Evolutionary conservation across 495 filamentous ascomycete genomes (phyloP).

Genomic region (Glonium stellatum): DNA sequence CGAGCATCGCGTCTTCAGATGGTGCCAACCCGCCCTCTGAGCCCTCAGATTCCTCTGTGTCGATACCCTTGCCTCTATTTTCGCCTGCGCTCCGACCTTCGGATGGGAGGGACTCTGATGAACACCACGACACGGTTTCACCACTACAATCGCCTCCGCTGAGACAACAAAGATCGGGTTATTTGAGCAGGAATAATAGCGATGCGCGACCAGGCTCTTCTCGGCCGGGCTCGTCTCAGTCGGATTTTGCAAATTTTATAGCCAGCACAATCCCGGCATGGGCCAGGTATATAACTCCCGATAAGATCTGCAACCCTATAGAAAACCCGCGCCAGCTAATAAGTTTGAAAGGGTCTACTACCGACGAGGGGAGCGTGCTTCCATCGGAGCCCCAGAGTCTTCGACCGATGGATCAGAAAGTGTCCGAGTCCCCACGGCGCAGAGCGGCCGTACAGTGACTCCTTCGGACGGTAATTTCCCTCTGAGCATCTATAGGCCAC

Average conservation of each 20-base stretch:
- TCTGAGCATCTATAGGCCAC: conserved; percentile 36
- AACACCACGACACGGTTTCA: conserved; percentile 34
- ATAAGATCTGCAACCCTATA: too few relatives aligned
- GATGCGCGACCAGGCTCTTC: conserved; percentile 36
- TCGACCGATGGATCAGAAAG: conserved; percentile 18
- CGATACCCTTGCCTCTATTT: conserved; percentile 24
- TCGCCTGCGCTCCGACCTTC: conserved; percentile 22
- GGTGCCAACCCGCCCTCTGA: conserved; percentile 9
- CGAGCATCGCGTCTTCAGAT: conserved; percentile 24
- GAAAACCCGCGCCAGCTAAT: conserved; percentile 34
- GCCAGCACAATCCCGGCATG: conserved; percentile 54
- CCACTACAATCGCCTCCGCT: conserved; percentile 35
- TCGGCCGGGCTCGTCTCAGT: conserved; percentile 32
- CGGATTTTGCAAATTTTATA: conserved; percentile 46
- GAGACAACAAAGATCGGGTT: conserved; percentile 32
- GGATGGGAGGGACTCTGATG: conserved; percentile 29
- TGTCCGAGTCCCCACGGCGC: conserved; percentile 21
- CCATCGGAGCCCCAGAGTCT: conserved; percentile 23
- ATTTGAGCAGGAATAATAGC: conserved; percentile 25
- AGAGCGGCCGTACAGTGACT: conserved; percentile 27
- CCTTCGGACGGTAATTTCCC: conserved; percentile 34
- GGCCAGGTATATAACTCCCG: conserved; percentile 44
- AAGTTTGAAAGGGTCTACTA: conserved; percentile 23
- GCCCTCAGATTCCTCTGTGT: conserved; percentile 20
- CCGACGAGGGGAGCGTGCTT: conserved; percentile 32